These are phyloP conservation scores for Xylaria curta DNA, from an alignment of 495 filamentous ascomycete species.

Conservation along the genomic window DNA sequence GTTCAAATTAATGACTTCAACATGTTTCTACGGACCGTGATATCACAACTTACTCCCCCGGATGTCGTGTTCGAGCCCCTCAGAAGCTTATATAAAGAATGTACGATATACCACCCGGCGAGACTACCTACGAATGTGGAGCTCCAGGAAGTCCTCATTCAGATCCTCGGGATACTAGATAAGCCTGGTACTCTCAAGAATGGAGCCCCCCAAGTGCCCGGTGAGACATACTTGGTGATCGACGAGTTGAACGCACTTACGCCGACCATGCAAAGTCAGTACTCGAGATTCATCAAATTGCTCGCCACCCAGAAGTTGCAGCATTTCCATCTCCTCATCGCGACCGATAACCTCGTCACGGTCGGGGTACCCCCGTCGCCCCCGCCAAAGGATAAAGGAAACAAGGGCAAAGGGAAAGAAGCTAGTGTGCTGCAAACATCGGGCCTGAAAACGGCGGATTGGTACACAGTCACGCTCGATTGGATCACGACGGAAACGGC, in stretches of 20 bases:
- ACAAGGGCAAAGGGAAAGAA: neutral
- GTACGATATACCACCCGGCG: constrained; percentile 9
- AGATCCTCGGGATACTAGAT: neutral
- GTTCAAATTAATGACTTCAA: neutral
- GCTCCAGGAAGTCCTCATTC: neutral
- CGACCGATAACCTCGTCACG: neutral
- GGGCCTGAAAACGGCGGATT: neutral
- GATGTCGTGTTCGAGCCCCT: neutral
- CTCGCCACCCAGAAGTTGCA: neutral
- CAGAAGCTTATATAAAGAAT: neutral
- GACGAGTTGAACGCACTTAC: neutral
- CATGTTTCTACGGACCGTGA: constrained; percentile 7
- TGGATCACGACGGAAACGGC: neutral
- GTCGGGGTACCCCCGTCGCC: neutral
- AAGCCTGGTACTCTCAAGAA: neutral
- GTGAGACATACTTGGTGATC: constrained; percentile 14
- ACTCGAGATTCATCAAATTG: constrained; percentile 2
- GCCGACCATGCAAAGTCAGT: neutral
- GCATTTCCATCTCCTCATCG: constrained; percentile 13
- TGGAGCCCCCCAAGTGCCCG: neutral
- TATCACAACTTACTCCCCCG: constrained; percentile 9
- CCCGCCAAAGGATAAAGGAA: neutral
- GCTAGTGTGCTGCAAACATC: neutral
- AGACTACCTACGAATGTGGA: neutral
- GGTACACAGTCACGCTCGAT: neutral